phyloP scores from a whole-genome alignment of 2,329 filamentous ascomycete genomes.

The Ambrosiella beaveri region DNA sequence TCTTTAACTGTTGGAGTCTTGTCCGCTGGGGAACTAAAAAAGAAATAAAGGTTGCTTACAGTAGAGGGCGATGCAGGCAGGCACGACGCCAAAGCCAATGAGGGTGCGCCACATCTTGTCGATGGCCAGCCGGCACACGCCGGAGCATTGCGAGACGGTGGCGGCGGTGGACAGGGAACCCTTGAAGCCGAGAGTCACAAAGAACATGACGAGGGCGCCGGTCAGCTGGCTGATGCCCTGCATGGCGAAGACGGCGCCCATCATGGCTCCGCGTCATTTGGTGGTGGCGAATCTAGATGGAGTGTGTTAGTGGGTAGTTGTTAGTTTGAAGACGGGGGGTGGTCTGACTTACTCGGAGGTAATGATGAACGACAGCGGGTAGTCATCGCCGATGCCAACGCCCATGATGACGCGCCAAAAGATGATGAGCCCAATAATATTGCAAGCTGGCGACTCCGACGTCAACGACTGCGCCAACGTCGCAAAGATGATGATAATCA shows the following conservation, averaged over 20 bases:
- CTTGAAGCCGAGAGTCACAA: constrained; percentile 57
- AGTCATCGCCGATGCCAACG: constrained; percentile 36
- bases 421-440: constrained; percentile 49
- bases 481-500: constrained; percentile 65
- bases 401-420: constrained; percentile 68
- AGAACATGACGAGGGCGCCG: constrained; percentile 59
- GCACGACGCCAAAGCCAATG: constrained; percentile 66
- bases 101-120: constrained; percentile 80
- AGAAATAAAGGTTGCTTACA: constrained; percentile 24
- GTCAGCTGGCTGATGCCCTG: constrained; percentile 67
- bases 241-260: constrained; percentile 75
- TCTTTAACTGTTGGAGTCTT: not conserved
- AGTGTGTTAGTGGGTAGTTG: not conserved
- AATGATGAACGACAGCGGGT: constrained; percentile 67
- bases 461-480: constrained; percentile 56
- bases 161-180: constrained; percentile 36
- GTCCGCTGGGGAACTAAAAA: not conserved
- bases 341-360: constrained; percentile 48
- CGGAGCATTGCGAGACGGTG: constrained; percentile 35
- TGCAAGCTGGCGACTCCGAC: constrained; percentile 43
- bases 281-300: constrained; percentile 47
- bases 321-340: not conserved
- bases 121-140: constrained; percentile 28
- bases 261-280: constrained; percentile 74
- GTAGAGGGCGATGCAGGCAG: constrained; percentile 67